Evolutionary conservation across 208 protist genomes (phyloP).

Genomic region (Kentomonas sorsogonicus): DNA sequence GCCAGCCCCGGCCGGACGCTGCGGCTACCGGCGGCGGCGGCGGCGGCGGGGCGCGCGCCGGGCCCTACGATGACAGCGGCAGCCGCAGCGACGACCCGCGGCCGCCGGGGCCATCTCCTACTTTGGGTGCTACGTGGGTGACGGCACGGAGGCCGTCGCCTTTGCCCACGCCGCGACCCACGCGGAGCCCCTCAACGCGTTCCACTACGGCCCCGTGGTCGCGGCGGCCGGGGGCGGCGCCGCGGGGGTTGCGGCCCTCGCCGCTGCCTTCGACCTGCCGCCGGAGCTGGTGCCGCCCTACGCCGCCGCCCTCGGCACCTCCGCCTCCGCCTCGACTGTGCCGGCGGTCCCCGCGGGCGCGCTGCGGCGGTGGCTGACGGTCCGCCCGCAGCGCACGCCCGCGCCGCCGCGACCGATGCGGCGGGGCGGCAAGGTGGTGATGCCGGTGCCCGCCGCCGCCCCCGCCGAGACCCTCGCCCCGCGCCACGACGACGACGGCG

Average conservation of each 20-base stretch:
- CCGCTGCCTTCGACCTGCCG: slow-evolving; percentile 27
- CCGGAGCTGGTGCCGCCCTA: slow-evolving; percentile 29
- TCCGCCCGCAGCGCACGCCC: slow-evolving; percentile 36
- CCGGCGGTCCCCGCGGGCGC: slow-evolving; percentile 12
- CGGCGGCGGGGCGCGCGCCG: slow-evolving; percentile 7
- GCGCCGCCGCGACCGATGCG: slow-evolving; percentile 46
- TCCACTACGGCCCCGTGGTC: slow-evolving; percentile 66
- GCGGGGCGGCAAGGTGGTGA: slow-evolving; percentile 59
- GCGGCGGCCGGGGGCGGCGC: background rate
- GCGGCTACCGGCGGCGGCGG: slow-evolving; percentile 8
- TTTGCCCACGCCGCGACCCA: background rate
- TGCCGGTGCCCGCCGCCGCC: slow-evolving; percentile 12
- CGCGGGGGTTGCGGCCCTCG: background rate
- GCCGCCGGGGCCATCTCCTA: slow-evolving; percentile 41
- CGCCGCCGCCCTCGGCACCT: background rate
- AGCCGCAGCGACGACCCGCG: slow-evolving; percentile 19
- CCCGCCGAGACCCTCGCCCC: background rate
- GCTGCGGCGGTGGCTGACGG: slow-evolving; percentile 27
- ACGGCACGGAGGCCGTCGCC: slow-evolving; percentile 5
- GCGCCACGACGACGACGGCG: slow-evolving; percentile 4
- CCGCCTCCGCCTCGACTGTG: slow-evolving; percentile 5
- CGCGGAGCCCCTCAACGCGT: slow-evolving; percentile 55
- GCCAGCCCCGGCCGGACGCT: slow-evolving; percentile 20
- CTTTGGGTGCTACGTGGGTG: slow-evolving; percentile 61
- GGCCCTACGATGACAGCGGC: background rate